Conservation (phyloP, 345 rosid species). For the Brassica nigra region DNA sequence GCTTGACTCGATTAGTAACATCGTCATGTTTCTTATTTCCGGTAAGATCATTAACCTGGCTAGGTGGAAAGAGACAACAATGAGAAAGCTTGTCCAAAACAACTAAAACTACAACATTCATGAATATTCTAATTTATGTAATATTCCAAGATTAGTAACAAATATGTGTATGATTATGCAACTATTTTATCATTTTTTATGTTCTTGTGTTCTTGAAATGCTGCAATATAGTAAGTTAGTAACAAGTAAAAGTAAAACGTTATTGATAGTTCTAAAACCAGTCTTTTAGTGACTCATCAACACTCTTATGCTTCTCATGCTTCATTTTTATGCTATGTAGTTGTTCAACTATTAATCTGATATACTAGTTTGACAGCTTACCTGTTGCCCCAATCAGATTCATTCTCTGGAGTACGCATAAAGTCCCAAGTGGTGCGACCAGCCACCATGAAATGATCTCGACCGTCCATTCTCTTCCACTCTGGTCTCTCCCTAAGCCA, state of each 20-base stretch:
- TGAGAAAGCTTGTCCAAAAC: conserved; percentile 11
- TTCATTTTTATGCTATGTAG: background rate
- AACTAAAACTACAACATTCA: background rate
- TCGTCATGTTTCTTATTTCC: conserved; percentile 70
- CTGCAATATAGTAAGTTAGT: background rate
- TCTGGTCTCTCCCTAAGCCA: conserved; percentile 68
- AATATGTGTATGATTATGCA: background rate
- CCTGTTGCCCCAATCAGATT: conserved; percentile 73
- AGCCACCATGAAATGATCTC: conserved; percentile 88
- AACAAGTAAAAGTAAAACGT: background rate
- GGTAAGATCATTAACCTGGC: conserved; percentile 61
- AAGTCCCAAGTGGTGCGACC: conserved; percentile 90
- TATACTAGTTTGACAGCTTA: background rate
- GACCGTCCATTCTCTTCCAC: conserved; percentile 68
- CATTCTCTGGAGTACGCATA: conserved; percentile 55
- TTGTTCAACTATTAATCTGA: background rate
- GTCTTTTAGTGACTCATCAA: background rate
- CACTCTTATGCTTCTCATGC: background rate
- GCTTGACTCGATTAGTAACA: conserved; percentile 74
- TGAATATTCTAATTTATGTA: background rate
- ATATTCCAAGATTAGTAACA: background rate
- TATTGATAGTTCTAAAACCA: background rate
- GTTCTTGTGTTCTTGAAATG: background rate
- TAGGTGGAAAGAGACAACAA: conserved; percentile 23
- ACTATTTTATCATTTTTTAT: background rate